phyloP scores from a whole-genome alignment of 192 early-diverging fungal species.

The Coemansia sp. region DNA sequence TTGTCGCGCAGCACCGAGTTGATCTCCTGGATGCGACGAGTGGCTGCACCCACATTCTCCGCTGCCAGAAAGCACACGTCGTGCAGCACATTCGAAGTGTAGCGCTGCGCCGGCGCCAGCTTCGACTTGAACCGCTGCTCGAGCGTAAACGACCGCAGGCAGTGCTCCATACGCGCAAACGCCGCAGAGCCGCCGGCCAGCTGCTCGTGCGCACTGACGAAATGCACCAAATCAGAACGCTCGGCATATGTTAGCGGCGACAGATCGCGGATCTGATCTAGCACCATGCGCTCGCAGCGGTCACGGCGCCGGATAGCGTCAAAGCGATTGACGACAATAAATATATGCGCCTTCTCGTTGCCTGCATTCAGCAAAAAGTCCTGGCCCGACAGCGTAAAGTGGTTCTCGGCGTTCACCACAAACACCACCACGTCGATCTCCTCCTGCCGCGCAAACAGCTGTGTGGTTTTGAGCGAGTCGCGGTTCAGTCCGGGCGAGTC shows the following conservation, averaged over 20 bases:
- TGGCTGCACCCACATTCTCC: conserved; percentile 66
- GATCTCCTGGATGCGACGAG: conserved; percentile 62
- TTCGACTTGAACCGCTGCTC: conserved; percentile 95
- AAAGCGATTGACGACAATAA: conserved; percentile 98
- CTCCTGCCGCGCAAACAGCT: conserved; percentile 95
- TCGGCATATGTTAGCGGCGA: conserved; percentile 91
- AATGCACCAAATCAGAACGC: conserved; percentile 92
- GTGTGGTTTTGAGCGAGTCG: conserved; percentile 96
- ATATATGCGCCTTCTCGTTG: conserved; percentile 98
- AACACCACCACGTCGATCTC: conserved; percentile 99
- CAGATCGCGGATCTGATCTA: conserved; percentile 95
- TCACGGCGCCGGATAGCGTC: conserved; percentile 94
- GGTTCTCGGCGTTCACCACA: conserved; percentile 98
- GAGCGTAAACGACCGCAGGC: conserved; percentile 87
- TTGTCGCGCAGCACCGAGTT: conserved; percentile 61
- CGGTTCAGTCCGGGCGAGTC: conserved; percentile 98
- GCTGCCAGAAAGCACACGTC: conserved; percentile 77
- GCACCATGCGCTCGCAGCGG: conserved; percentile 88
- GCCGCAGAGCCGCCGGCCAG: conserved; percentile 37
- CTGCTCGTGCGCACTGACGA: conserved; percentile 75
- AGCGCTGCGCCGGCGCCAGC: conserved; percentile 90
- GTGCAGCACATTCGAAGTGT: conserved; percentile 78
- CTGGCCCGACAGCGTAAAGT: conserved; percentile 96
- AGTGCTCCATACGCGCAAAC: conserved; percentile 82
- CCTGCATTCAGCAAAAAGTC: conserved; percentile 96